Evolutionary conservation across 768 basidiomycete genomes (phyloP).

Genomic region (Strobilomyces dryophilus): DNA sequence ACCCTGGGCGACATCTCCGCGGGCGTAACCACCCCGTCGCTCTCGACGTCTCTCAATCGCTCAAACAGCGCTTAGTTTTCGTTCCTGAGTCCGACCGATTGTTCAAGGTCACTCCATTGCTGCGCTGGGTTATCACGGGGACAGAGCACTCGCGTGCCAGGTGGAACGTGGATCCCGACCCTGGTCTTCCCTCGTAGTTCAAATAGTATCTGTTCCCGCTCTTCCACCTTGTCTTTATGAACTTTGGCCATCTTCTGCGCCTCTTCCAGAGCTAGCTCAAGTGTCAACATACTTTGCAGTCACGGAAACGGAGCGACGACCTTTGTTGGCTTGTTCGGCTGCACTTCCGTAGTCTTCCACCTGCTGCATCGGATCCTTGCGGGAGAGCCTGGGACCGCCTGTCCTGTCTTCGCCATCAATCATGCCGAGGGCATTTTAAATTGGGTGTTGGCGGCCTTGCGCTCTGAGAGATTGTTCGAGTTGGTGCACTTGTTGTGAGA

Average conservation of each 20-base stretch:
- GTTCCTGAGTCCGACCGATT: conserved; percentile 57
- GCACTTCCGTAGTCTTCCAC: conserved; percentile 3
- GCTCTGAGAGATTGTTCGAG: too few species aligned
- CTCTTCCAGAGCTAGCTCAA: conserved; percentile 41
- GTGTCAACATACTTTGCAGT: background rate
- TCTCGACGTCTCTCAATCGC: conserved; percentile 52
- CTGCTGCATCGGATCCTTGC: too few species aligned
- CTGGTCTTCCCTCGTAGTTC: conserved; percentile 76
- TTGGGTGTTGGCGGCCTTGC: too few species aligned
- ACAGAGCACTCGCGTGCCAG: conserved; percentile 62
- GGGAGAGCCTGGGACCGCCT: too few species aligned
- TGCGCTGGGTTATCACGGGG: conserved; percentile 80
- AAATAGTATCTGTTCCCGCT: conserved; percentile 72
- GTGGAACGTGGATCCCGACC: conserved; percentile 70
- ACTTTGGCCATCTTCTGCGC: conserved; percentile 33
- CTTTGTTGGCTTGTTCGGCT: conserved; percentile 37
- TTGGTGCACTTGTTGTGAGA: too few species aligned
- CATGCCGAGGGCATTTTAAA: conserved; percentile 19
- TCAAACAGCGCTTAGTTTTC: conserved; percentile 85
- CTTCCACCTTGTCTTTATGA: conserved; percentile 54
- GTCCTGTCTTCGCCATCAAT: background rate
- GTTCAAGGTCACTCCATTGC: conserved; percentile 72
- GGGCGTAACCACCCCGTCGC: conserved; percentile 18
- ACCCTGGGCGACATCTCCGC: conserved; percentile 12
- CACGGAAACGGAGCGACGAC: conserved; percentile 23